A percentile compares a stretch with the other conserved stretches of the same genome.
These are phyloP conservation scores for Cutaneotrichosporon sp. DNA, from an alignment of 1,284 basidiomycete species.

Conservation along the genomic window DNA sequence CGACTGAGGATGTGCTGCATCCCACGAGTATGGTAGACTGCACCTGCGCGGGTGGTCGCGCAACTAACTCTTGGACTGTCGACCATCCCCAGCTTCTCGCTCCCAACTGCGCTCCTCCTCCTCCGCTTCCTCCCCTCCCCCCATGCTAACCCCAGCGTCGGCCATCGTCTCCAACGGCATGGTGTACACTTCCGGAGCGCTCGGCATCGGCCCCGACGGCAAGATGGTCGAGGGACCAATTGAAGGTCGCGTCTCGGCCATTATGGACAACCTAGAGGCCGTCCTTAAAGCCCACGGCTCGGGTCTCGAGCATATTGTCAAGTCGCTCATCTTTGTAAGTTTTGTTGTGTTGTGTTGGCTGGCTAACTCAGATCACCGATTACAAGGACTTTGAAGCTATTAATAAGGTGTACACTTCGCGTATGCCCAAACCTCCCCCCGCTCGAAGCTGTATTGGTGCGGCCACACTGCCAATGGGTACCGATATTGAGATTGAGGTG, in stretches of 20 bases:
- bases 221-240: slow-evolving; percentile 61
- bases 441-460: slow-evolving; percentile 67
- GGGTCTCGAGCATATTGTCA: slow-evolving; percentile 61
- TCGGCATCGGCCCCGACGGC: slow-evolving; percentile 59
- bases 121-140: not conserved
- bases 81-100: too few species aligned
- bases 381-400: slow-evolving; percentile 37
- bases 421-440: slow-evolving; percentile 55
- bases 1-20: too few species aligned
- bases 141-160: slow-evolving; percentile 24
- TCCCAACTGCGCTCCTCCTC: not conserved
- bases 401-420: slow-evolving; percentile 32
- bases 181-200: slow-evolving; percentile 63
- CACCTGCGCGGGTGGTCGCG: too few species aligned
- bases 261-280: slow-evolving; percentile 61
- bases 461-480: slow-evolving; percentile 59
- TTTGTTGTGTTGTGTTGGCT: not conserved
- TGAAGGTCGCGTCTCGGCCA: slow-evolving; percentile 58
- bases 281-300: slow-evolving; percentile 65
- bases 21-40: too few species aligned
- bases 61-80: too few species aligned
- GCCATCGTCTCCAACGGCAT: slow-evolving; percentile 56
- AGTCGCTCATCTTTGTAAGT: slow-evolving; percentile 63
- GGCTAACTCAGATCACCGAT: slow-evolving; percentile 33
- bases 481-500: slow-evolving; percentile 65